A percentile compares a stretch with the other conserved stretches of the same genome.
Evolutionary conservation across 345 rosid genomes (phyloP).

Genomic region (Acer saccharum): DNA sequence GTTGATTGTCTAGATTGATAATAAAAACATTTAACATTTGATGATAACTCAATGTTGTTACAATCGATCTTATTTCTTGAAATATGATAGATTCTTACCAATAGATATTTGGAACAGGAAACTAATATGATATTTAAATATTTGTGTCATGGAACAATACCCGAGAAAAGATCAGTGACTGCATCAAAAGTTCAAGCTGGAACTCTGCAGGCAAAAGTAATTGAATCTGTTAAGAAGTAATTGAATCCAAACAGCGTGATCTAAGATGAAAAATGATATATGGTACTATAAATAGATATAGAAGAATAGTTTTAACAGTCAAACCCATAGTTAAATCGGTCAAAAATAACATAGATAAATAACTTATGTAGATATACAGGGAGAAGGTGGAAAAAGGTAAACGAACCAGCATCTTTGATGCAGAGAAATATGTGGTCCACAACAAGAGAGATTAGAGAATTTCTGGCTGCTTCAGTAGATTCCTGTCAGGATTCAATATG

Average conservation of each 20-base stretch:
- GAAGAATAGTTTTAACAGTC: slow-evolving; percentile 12
- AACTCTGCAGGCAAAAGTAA: slow-evolving; percentile 63
- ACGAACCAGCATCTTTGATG: slow-evolving; percentile 94
- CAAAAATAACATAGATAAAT: neutral
- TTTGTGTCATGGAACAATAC: slow-evolving; percentile 44
- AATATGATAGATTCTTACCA: neutral
- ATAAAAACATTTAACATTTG: neutral
- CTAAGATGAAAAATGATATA: slow-evolving; percentile 2
- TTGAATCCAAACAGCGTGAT: neutral
- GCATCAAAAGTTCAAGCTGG: slow-evolving; percentile 95
- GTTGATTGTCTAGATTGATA: neutral
- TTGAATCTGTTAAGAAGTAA: slow-evolving; percentile 14
- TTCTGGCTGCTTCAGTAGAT: slow-evolving; percentile 92
- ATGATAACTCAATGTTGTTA: neutral
- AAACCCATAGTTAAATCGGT: slow-evolving; percentile 2
- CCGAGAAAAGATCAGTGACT: slow-evolving; percentile 92
- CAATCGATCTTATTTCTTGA: neutral
- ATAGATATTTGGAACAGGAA: slow-evolving; percentile 19
- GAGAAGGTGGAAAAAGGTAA: slow-evolving; percentile 12
- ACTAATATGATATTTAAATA: slow-evolving; percentile 21
- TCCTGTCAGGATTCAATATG: slow-evolving; percentile 43
- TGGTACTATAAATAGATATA: slow-evolving; percentile 16
- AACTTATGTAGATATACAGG: neutral
- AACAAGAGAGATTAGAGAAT: slow-evolving; percentile 79
- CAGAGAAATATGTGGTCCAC: slow-evolving; percentile 98